Evolutionary conservation across 495 filamentous ascomycete genomes (phyloP), one percentile per base, ranked within the genome.

Genomic region (Annulohypoxylon bovei): DNA sequence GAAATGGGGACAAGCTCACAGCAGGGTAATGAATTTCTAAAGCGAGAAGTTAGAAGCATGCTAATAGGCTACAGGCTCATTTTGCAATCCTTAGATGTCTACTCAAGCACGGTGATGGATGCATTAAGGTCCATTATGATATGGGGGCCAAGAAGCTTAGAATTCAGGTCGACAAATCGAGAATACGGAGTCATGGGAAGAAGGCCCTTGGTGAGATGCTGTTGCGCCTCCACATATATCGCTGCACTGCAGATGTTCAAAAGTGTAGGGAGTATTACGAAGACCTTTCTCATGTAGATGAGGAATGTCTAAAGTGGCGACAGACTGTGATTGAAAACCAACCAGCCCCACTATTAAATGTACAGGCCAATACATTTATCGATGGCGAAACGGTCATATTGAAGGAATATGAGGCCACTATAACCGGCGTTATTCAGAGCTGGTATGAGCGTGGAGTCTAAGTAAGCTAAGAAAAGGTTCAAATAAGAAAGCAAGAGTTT

Each of bases 1-100:
- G 76, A 80, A 77, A 80, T 82, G 79, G 83, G 81, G 81, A 2
- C 80, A 85, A 68, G 78, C 82, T 16, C 84, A 85, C 59, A 81
- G 77, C 35, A 64, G 77, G 54, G 80, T 80, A 75, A 61, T 16
- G 50, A 7, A n/a, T 30, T 8, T 23, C 30, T 27, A 30, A 25
- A 33, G 6, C 11, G 14, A 20, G 6, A 27, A 47, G 2, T 46
- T 27, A 18, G 20, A 56, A 20, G 40, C 30, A 27, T 33, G 42
- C 37, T 57, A 63, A 44, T 22, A 4, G 22, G n/a, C 9, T 23
- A 52, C 39, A 84, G 81, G 81, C 80, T 22, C 81, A 82, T 64
- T 83, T 81, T 60, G 75, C 79, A 25, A 83, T 81, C 28, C 71
- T 84, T 9, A 79, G 72, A 58, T 76, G 74, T 55, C 72, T 83